A percentile compares a stretch with the other conserved stretches of the same genome.
Evolutionary conservation across 2,329 filamentous ascomycete genomes (phyloP).

Genomic region (Cyphellophora attinorum): DNA sequence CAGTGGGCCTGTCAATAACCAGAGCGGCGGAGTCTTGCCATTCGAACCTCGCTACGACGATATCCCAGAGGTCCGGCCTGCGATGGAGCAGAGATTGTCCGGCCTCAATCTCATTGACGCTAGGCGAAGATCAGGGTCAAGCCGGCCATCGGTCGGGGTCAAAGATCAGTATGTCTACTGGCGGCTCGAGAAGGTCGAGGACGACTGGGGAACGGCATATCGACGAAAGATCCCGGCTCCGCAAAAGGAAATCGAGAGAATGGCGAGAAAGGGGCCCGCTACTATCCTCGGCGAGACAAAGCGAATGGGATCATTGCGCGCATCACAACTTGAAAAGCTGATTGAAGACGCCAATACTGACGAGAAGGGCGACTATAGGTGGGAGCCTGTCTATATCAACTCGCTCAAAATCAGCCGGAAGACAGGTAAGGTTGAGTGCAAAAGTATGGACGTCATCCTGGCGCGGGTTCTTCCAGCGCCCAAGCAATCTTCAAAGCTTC

Average conservation of each 20-base stretch:
- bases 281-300: slow-evolving; percentile 10
- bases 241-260: slow-evolving; percentile 13
- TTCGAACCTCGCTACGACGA: no score
- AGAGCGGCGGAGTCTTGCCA: background rate
- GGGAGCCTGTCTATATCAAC: slow-evolving; percentile 13
- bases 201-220: slow-evolving; percentile 11
- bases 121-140: no score
- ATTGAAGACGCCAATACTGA: slow-evolving; percentile 8
- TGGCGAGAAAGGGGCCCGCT: slow-evolving; percentile 6
- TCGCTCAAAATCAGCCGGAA: slow-evolving; percentile 7
- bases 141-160: background rate
- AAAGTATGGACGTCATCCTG: slow-evolving; percentile 14
- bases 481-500: no score
- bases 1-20: no score
- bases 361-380: slow-evolving; percentile 8
- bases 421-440: slow-evolving; percentile 6
- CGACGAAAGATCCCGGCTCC: slow-evolving; percentile 7
- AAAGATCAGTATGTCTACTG: slow-evolving; percentile 11
- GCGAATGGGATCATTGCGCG: slow-evolving; percentile 9
- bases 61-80: background rate
- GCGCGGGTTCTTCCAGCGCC: background rate
- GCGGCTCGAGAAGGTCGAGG: slow-evolving; percentile 9
- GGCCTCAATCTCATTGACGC: slow-evolving; percentile 30
- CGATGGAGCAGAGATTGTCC: slow-evolving; percentile 7
- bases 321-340: slow-evolving; percentile 9